phyloP scores from a whole-genome alignment of 768 basidiomycete genomes.

The Naganishia kalamii region DNA sequence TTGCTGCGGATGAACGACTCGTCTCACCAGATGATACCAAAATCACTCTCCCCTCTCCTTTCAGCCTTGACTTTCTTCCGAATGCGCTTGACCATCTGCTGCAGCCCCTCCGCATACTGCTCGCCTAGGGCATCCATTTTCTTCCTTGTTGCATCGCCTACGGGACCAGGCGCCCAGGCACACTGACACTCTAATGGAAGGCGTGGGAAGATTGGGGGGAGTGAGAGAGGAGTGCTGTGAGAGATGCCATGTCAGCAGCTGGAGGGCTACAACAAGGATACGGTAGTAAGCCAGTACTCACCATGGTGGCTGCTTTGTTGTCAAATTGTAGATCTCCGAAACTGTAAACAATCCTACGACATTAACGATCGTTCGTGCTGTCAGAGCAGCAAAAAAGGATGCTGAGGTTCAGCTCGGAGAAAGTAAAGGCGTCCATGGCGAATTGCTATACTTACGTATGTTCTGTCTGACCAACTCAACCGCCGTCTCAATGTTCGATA shows the following conservation, averaged over 20 bases:
- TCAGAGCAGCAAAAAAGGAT: not conserved
- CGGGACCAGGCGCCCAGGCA: constrained; percentile 37
- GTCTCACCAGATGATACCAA: constrained; percentile 32
- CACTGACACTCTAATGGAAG: constrained; percentile 40
- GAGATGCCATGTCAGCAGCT: not conserved
- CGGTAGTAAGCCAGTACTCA: not conserved
- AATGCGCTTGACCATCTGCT: constrained; percentile 11
- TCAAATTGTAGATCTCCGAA: constrained; percentile 37
- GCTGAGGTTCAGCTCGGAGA: not conserved
- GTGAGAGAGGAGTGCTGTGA: constrained; percentile 25
- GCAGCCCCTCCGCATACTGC: constrained; percentile 36
- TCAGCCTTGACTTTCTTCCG: constrained; percentile 26
- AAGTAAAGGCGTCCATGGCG: too few species aligned
- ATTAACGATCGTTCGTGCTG: constrained; percentile 22
- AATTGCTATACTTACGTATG: constrained; percentile 28
- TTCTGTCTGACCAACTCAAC: constrained; percentile 31
- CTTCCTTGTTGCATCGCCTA: constrained; percentile 34
- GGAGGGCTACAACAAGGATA: not conserved
- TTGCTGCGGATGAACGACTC: not conserved
- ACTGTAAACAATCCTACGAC: constrained; percentile 35
- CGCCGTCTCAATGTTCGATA: constrained; percentile 30
- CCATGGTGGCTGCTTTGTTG: constrained; percentile 32
- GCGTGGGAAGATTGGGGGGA: constrained; percentile 34
- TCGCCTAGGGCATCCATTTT: constrained; percentile 40
- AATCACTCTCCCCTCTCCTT: constrained; percentile 23